Evolutionary conservation across 257 asterid species (phyloP).

Genomic region (Misopates orontium): DNA sequence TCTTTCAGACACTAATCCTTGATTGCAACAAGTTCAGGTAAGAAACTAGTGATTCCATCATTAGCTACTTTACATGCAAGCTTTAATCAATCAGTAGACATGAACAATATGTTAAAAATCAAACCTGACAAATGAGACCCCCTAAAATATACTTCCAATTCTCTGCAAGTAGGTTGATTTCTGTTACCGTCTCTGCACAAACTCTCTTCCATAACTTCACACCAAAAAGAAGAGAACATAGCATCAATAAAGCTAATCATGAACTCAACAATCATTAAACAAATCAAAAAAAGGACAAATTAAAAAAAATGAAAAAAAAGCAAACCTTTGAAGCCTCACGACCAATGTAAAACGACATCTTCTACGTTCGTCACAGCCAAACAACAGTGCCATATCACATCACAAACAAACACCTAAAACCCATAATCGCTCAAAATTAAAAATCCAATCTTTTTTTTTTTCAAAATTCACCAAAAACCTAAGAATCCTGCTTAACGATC

Average conservation of each 20-base stretch:
- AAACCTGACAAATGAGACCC: slow-evolving; percentile 72
- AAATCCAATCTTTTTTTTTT: background rate
- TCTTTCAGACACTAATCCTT: background rate
- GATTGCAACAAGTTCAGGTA: background rate
- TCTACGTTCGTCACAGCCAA: slow-evolving; percentile 36
- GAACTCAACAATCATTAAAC: slow-evolving; percentile 4
- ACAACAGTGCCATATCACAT: slow-evolving; percentile 63
- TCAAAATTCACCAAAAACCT: slow-evolving; percentile 29
- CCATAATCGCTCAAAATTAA: slow-evolving; percentile 27
- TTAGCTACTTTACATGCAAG: slow-evolving; percentile 14
- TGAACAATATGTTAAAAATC: slow-evolving; percentile 4
- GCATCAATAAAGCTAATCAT: slow-evolving; percentile 24
- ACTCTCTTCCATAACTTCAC: slow-evolving; percentile 80
- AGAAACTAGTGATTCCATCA: background rate
- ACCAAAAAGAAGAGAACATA: slow-evolving; percentile 11
- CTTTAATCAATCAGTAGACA: slow-evolving; percentile 11
- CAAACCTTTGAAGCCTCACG: slow-evolving; percentile 98
- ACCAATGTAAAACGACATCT: slow-evolving; percentile 95
- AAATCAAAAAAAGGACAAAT: background rate
- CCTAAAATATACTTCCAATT: slow-evolving; percentile 80
- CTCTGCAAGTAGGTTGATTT: slow-evolving; percentile 77
- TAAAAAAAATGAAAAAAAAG: slow-evolving; percentile 3
- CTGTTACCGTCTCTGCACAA: slow-evolving; percentile 68
- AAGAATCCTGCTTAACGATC: slow-evolving; percentile 10
- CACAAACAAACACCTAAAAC: slow-evolving; percentile 50